Conservation (phyloP, 192 early-diverging fungal species). For the Haplosporangium gracile region DNA sequence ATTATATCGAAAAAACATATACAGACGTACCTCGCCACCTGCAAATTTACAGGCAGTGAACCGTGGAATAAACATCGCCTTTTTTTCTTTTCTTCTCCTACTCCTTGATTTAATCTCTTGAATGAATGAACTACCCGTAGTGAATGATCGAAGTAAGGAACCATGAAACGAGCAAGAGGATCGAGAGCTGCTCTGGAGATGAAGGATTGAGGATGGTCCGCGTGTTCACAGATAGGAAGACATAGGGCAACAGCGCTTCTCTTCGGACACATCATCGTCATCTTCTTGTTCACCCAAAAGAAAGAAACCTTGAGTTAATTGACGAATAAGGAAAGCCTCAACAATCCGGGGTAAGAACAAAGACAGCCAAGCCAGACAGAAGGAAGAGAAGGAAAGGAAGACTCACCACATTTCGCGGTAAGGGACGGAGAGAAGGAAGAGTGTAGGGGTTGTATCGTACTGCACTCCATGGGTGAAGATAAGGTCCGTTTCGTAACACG, state of each 20-base stretch:
- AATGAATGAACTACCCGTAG: background rate
- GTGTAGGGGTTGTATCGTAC: background rate
- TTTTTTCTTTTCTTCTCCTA: background rate
- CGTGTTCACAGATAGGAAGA: conserved; percentile 16
- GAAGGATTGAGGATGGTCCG: background rate
- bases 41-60: no score
- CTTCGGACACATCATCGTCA: background rate
- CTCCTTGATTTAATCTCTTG: background rate
- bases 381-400: background rate
- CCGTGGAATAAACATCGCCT: no score
- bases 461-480: background rate
- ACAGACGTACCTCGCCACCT: no score
- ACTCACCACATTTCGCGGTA: background rate
- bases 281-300: background rate
- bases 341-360: background rate
- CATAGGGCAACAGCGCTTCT: background rate
- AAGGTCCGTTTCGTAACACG: conserved; percentile 1
- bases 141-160: background rate
- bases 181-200: background rate
- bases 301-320: conserved; percentile 8
- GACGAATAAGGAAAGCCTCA: conserved; percentile 13
- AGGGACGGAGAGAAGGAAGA: background rate
- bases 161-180: background rate
- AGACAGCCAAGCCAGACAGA: background rate
- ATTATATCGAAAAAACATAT: background rate